Base-by-base conservation (phyloP, 2,329 filamentous ascomycete species). In the Fusarium sp. region DNA sequence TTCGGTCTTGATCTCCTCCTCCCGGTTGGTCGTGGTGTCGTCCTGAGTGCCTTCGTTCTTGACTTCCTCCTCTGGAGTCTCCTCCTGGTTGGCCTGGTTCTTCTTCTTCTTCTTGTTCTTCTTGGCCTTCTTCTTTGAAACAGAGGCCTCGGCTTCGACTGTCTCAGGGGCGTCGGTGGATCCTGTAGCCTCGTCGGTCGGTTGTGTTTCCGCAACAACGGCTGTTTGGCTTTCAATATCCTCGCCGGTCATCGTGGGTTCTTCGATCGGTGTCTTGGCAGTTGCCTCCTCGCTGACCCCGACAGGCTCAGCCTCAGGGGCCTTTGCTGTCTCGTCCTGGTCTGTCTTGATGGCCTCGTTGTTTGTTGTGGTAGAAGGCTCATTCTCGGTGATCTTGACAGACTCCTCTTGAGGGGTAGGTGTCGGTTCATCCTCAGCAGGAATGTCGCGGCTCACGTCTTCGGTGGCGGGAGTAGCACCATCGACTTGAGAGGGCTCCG, bases 51-150 rank as follows among this genome's bases (percentile, higher is more conserved):
- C 23, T n/a, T 72, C 44, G 9, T 51, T 31, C 27, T 59, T 34
- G n/a, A 23, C 46, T 13, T 44, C 33, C n/a, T 71, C 68, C 5
- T 60, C 36, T 6, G 13, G 18, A 9, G 50, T 16, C 18, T 69
- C 70, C 13, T 65, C 61, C n/a, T 60, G 59, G 9, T 14, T 55
- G 23, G 58, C 44, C 46, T 71, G 65, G 10, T 42, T 46, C 63
- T 68, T 69, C 65, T 68, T 74, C 54, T 67, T 79, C 66, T 80
- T 77, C 67, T 79, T 78, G 57, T 76, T 78, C 59, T 77, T 79
- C 67, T 78, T 78, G 34, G 44, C 66, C 64, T 79, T 78, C 68
- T 79, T 79, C 29, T 71, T 69, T 57, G 29, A 59, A n/a, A 49
- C 53, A 23, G 63, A 27, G 29, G 57, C 40, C 10, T 69, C 62